Base-by-base conservation (phyloP, 2,329 filamentous ascomycete genomes). In the Talaromyces verruculosus region DNA sequence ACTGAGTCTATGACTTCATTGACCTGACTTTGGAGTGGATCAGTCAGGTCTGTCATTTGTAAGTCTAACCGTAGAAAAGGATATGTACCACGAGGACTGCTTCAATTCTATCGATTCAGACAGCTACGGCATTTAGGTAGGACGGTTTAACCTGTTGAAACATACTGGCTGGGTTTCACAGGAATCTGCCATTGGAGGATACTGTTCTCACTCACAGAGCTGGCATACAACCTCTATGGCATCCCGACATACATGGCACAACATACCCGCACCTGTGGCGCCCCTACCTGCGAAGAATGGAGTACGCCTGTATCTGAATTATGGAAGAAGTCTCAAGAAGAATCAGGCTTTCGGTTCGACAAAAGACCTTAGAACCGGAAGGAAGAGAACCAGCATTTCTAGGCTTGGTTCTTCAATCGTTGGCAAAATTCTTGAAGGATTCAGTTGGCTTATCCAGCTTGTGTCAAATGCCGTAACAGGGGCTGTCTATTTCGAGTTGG, bases 1-100 rank as follows among this genome's bases (percentile, higher is more conserved):
- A 25, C 33, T 22, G 33, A 57, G 53, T 39, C 51, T 5, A 57
- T 57, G 33, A 57, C 53, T 39, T 57, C 33, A 57, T 57, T 57
- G 53, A 37, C 30, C 37, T 35, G 51, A 19, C 17, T 33, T 55
- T 55, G 30, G 30, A 55, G 51, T 30, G 17, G 17, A 55, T 33
- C 25, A n/a, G 5, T 55, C 15, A 33, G 17, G 19, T 35, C 6
- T 41, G 41, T 6, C 17, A n/a, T 43, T 55, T 6, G 47, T 53
- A 33, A 35, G 30, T 19, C 30, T 33, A 22, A 57, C 33, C 10
- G 10, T 35, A 13, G 33, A 35, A 35, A 55, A 22, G 5, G 10
- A 35, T n/a, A 33, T 53, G 49, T 55, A 39, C n/a, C 53, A 39
- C 53, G 19, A 57, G 30, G 33, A 39, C 30, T 37, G 30, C 30